Evolutionary conservation across 2,329 filamentous ascomycete genomes (phyloP), one percentile per base, ranked within the genome.

Genomic region (Emergomyces orientalis): DNA sequence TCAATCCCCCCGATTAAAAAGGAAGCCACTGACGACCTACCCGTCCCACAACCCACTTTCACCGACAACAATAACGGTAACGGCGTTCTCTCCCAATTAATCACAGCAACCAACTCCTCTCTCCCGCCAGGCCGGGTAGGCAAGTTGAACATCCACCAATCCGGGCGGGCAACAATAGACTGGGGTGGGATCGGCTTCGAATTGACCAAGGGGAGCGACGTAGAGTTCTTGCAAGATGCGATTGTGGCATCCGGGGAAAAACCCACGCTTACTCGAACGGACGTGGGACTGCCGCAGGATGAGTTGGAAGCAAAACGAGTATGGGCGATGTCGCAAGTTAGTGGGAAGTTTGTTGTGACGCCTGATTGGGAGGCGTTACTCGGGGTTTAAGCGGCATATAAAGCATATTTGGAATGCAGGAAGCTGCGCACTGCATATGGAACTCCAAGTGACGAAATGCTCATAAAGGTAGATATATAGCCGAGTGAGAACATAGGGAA

Each of bases 401-500:
- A n/a, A 39, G 17, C 6, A 45, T 25, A 39, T 4, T 32, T 43
- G 22, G 19, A 43, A 43, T 47, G 14, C 41, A 2, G 2, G 54
- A 54, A 32, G 17, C 11, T 37, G 19, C 22, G 34, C 54, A 56
- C 39, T 56, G 34, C 30, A 37, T 56, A 7, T 56, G 13, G n/a
- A n/a, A 45, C 90, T 84, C 93, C 94, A 97, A 30, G 91, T 89
- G 63, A 97, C 81, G 72, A 88, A 89, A 70, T 96, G 89, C 75
- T 99, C 94, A 77, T 97, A 99, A 1, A 90, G 77, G 77, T 88
- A 91, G 67, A 99, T 94, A 77, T 99, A 99, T 65, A 92, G 77
- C 49, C 94, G 82, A 9, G 91, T 97, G 60, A 89, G 78, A 37
- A 94, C 78, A 75, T 99, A 99, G 19, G 86, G 82, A 14, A 86